Percentiles rank a stretch among this genome's conserved stretches.
These are phyloP conservation scores for Macrocystidia cucumis DNA, from an alignment of 1,284 basidiomycete species.

Conservation along the genomic window DNA sequence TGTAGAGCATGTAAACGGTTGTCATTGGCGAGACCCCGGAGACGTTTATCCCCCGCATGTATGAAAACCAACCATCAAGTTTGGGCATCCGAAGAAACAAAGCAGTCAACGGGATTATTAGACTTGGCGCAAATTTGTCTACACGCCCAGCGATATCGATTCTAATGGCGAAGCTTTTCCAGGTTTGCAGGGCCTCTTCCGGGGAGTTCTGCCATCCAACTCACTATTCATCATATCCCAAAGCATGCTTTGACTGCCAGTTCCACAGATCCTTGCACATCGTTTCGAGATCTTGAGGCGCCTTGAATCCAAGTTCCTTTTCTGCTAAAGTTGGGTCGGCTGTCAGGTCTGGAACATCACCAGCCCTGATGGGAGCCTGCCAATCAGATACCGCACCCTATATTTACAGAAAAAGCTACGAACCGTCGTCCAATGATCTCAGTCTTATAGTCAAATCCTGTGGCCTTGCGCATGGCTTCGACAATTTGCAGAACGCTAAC, in stretches of 20 bases:
- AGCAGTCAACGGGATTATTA: too few species aligned
- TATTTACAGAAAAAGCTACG: not conserved
- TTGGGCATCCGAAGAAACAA: too few species aligned
- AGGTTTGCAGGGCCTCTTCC: too few species aligned
- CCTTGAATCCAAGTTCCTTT: slow-evolving; percentile 93
- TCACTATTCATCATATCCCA: slow-evolving; percentile 47
- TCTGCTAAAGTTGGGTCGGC: slow-evolving; percentile 90
- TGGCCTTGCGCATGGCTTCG: slow-evolving; percentile 91
- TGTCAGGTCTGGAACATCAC: slow-evolving; percentile 96
- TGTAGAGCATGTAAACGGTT: too few species aligned
- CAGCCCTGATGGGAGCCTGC: slow-evolving; percentile 46
- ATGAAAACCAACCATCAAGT: too few species aligned
- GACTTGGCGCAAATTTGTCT: too few species aligned
- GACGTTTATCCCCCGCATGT: too few species aligned
- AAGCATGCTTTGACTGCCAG: slow-evolving; percentile 83
- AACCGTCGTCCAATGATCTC: slow-evolving; percentile 88
- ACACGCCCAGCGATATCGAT: too few species aligned
- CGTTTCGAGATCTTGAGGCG: slow-evolving; percentile 70
- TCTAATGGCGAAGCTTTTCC: too few species aligned
- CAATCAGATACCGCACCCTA: not conserved
- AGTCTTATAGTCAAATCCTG: slow-evolving; percentile 84
- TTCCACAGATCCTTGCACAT: slow-evolving; percentile 95
- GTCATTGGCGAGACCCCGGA: too few species aligned
- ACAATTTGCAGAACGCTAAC: slow-evolving; percentile 93
- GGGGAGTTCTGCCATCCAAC: too few species aligned